These are phyloP conservation scores for Ascosphaera apis DNA, from an alignment of 2,329 filamentous ascomycete genomes.

Conservation along the genomic window DNA sequence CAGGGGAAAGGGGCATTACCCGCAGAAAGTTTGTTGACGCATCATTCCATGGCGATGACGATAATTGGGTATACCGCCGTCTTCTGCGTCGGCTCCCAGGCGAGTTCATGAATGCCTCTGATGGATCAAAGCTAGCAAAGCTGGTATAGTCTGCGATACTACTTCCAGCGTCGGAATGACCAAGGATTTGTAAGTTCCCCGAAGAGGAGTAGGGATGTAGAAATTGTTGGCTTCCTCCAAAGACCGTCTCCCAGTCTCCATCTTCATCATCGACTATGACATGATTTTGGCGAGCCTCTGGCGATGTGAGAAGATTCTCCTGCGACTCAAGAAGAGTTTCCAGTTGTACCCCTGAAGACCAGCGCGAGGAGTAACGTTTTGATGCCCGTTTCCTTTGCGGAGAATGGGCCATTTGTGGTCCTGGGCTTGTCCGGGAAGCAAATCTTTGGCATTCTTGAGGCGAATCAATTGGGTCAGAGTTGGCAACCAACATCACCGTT, in stretches of 20 bases:
- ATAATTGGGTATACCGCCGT: background rate
- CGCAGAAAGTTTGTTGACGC: no score
- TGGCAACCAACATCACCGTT: no score
- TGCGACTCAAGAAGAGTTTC: background rate
- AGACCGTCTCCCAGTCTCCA: slow-evolving; percentile 11
- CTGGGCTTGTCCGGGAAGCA: no score
- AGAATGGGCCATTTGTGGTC: slow-evolving; percentile 1
- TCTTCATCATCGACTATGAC: slow-evolving; percentile 3
- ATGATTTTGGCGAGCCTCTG: background rate
- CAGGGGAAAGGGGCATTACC: no score
- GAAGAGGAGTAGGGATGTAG: no score
- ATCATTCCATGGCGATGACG: background rate
- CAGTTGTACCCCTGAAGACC: background rate
- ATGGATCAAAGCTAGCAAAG: slow-evolving; percentile 6
- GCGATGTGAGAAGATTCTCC: background rate
- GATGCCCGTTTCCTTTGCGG: background rate
- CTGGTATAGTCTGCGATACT: slow-evolving; percentile 10
- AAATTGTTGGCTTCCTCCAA: slow-evolving; percentile 7
- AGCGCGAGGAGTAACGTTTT: background rate
- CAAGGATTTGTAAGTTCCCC: slow-evolving; percentile 1
- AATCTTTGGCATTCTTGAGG: no score
- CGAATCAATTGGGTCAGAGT: no score
- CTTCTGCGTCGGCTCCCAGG: no score
- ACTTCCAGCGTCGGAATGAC: slow-evolving; percentile 6
- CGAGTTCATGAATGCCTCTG: no score